Percentiles rank a stretch among this genome's conserved stretches.
Evolutionary conservation across 1,284 basidiomycete genomes (phyloP).

Genomic region (Cutaneotrichosporon arboriforme): DNA sequence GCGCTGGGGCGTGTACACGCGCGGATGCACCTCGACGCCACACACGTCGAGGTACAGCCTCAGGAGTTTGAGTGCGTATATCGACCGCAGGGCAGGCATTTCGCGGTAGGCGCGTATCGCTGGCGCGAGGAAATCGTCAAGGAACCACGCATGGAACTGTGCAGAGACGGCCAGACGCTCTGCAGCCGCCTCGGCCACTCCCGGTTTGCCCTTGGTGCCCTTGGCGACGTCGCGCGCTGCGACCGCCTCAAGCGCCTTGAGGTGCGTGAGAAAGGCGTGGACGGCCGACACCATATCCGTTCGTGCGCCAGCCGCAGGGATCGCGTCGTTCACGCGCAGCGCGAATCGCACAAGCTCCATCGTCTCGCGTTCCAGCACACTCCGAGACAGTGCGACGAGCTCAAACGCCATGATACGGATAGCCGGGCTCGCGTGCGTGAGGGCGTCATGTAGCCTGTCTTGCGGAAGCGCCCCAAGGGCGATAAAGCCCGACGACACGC

Average conservation of each 20-base stretch:
- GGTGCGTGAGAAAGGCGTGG: slow-evolving; percentile 29
- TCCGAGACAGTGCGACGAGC: slow-evolving; percentile 28
- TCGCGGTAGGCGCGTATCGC: slow-evolving; percentile 23
- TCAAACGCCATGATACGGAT: slow-evolving; percentile 36
- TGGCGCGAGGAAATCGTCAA: slow-evolving; percentile 24
- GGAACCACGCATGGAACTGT: slow-evolving; percentile 28
- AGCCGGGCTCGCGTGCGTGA: slow-evolving; percentile 27
- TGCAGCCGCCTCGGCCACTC: background rate
- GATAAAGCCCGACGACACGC: slow-evolving; percentile 25
- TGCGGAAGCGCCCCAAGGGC: slow-evolving; percentile 22
- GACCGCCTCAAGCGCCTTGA: slow-evolving; percentile 18
- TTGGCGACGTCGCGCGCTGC: slow-evolving; percentile 5
- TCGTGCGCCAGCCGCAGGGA: slow-evolving; percentile 30
- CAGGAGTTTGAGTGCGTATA: slow-evolving; percentile 30
- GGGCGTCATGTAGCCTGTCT: slow-evolving; percentile 23
- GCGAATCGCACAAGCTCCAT: slow-evolving; percentile 28
- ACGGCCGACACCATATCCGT: slow-evolving; percentile 37
- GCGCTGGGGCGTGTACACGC: slow-evolving; percentile 30
- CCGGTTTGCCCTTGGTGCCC: slow-evolving; percentile 8
- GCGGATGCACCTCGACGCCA: slow-evolving; percentile 6
- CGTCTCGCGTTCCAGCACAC: slow-evolving; percentile 16
- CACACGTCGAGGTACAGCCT: slow-evolving; percentile 34
- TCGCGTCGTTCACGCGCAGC: slow-evolving; percentile 24
- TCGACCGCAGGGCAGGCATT: slow-evolving; percentile 26
- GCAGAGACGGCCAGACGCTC: background rate